phyloP scores from a whole-genome alignment of 306 rosid genomes.

The Pyrus communis region DNA sequence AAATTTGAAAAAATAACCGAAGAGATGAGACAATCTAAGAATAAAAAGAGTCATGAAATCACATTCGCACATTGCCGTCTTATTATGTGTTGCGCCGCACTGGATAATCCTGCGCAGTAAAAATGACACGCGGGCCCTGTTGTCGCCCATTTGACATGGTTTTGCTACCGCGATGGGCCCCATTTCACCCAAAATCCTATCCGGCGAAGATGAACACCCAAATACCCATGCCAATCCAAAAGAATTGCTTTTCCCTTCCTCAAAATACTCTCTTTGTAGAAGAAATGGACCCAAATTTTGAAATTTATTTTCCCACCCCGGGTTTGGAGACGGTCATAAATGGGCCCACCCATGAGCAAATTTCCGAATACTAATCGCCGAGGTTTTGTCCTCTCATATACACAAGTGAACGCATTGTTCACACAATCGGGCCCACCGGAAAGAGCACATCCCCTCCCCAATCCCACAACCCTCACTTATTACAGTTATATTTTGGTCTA shows the following conservation, averaged over 20 bases:
- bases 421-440: not conserved
- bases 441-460: too few relatives aligned
- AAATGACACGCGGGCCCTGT: not conserved
- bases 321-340: too few relatives aligned
- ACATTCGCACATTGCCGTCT: not conserved
- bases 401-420: too few relatives aligned
- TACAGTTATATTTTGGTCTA: too few relatives aligned
- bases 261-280: too few relatives aligned
- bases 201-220: not conserved
- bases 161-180: not conserved
- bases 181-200: not conserved
- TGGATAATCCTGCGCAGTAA: not conserved
- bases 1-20: too few relatives aligned
- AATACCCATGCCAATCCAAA: not conserved
- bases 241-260: not conserved
- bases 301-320: too few relatives aligned
- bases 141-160: not conserved
- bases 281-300: too few relatives aligned
- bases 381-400: too few relatives aligned
- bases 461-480: too few relatives aligned
- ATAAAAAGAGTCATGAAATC: not conserved
- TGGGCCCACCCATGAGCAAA: too few relatives aligned
- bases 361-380: too few relatives aligned
- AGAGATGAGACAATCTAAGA: fast-evolving
- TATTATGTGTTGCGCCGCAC: not conserved